Conservation (phyloP, 345 rosid genomes). For the Euphorbia tirucalli region DNA sequence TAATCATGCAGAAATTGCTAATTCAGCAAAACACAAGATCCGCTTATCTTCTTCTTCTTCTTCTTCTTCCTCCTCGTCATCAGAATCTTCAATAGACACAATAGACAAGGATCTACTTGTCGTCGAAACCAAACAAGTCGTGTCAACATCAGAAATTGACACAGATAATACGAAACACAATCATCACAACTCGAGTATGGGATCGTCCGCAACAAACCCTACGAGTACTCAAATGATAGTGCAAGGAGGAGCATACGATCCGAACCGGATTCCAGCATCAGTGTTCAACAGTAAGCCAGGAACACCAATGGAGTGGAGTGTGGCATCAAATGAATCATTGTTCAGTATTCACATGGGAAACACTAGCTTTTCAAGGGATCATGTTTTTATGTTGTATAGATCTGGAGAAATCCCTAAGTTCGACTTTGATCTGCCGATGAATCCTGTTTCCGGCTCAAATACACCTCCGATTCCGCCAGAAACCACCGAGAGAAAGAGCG, state of each 20-base stretch:
- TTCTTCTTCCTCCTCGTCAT: background rate
- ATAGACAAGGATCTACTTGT: background rate
- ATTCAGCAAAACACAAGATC: background rate
- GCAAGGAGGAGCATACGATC: slow-evolving; percentile 44
- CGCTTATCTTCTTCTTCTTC: background rate
- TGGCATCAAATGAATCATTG: slow-evolving; percentile 82
- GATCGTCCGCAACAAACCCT: background rate
- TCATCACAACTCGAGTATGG: background rate
- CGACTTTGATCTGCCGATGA: slow-evolving; percentile 21
- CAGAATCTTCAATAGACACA: background rate
- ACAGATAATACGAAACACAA: background rate
- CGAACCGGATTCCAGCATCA: slow-evolving; percentile 66
- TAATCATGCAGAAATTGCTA: background rate
- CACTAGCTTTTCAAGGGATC: slow-evolving; percentile 55
- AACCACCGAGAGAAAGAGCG: slow-evolving; percentile 11
- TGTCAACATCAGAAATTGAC: no score
- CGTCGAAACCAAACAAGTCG: background rate
- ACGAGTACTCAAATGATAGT: background rate
- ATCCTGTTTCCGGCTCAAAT: background rate
- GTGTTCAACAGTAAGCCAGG: slow-evolving; percentile 47
- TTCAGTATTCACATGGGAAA: slow-evolving; percentile 74
- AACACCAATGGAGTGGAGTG: slow-evolving; percentile 67
- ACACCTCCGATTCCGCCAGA: slow-evolving; percentile 24
- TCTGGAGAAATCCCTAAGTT: slow-evolving; percentile 56
- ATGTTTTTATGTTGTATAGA: slow-evolving; percentile 39